These are phyloP conservation scores for Antrodiella citrinella DNA, from an alignment of 768 basidiomycete species.

Conservation along the genomic window DNA sequence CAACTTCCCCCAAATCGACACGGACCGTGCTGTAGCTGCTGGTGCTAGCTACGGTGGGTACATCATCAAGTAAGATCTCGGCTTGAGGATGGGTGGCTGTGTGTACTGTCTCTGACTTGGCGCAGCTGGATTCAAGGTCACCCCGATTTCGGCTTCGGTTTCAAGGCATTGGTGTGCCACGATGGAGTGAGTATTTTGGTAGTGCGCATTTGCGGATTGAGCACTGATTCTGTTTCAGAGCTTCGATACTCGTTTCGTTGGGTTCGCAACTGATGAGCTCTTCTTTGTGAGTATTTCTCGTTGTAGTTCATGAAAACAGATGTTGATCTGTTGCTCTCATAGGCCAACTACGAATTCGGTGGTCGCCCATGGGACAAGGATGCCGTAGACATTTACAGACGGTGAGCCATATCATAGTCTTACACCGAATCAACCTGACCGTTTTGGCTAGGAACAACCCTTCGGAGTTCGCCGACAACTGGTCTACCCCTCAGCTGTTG, in stretches of 20 bases:
- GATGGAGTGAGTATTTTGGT: constrained; percentile 59
- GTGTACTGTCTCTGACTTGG: constrained; percentile 1
- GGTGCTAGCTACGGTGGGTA: constrained; percentile 45
- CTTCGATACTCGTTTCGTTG: constrained; percentile 72
- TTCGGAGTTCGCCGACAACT: constrained; percentile 71
- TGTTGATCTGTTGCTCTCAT: background rate
- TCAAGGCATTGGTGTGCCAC: constrained; percentile 89
- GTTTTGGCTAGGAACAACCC: constrained; percentile 55
- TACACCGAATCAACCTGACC: too few species aligned
- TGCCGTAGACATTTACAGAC: constrained; percentile 43
- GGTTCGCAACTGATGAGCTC: constrained; percentile 87
- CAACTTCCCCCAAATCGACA: constrained; percentile 67
- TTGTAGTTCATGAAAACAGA: background rate
- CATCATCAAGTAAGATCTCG: constrained; percentile 63
- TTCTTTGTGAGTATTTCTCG: constrained; percentile 59
- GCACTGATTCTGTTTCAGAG: constrained; percentile 30
- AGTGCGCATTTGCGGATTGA: background rate
- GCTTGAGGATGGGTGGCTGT: too few species aligned
- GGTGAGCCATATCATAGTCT: too few species aligned
- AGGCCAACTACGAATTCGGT: constrained; percentile 88
- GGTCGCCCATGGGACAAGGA: constrained; percentile 71
- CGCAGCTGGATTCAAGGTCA: constrained; percentile 94
- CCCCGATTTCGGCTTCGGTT: constrained; percentile 77
- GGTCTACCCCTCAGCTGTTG: constrained; percentile 78
- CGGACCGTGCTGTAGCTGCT: constrained; percentile 54